Base-by-base conservation (phyloP, 2,329 filamentous ascomycete species). In the Ceratocystiopsis sp. region DNA sequence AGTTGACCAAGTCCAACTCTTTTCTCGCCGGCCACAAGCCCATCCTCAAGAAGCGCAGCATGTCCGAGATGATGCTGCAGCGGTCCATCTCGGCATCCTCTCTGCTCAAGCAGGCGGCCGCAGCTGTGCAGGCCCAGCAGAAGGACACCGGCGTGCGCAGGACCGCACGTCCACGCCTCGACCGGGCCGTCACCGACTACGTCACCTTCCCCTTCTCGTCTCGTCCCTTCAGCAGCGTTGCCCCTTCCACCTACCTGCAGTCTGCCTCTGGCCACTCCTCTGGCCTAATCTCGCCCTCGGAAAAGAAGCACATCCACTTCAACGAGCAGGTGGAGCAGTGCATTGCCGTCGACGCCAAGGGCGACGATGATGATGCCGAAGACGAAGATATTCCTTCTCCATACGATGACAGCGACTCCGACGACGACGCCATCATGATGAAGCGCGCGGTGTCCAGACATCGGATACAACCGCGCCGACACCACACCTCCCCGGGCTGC, bases 241-340 rank as follows among this genome's bases (percentile, higher is more conserved):
- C 75, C 7, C 74, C 76, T 34, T 84, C 80, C 2, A 68, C 69
- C 12, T 69, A 75, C 9, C 25, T 29, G 9, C 25, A 29, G 7
- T 29, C 25, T 11, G 25, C 25, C 6, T 29, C 25, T 11, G 25
- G 25, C 9, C 25, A 29, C 10, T 81, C 82, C 0, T 93, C 86
- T 0, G 82, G 80, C n/a, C 50, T 74, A 14, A 53, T 67, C 60
- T 68, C 78, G 56, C 61, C 85, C 46, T 62, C 74, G 64, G 79
- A 81, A 53, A 73, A 77, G 54, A 86, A 79, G 47, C 89, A 94
- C 57, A 96, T 98, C 50, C 84, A 93, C 55, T 98, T 98, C 60
- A 91, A 95, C 56, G 84, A 95, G 56, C 83, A 89, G 61, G 91
- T 98, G 3, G 80, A 87, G 57, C 89, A 96, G 58, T 95, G 87